Evolutionary conservation across 805 yeast genomes (phyloP).

Genomic region (Candida gorgasii): DNA sequence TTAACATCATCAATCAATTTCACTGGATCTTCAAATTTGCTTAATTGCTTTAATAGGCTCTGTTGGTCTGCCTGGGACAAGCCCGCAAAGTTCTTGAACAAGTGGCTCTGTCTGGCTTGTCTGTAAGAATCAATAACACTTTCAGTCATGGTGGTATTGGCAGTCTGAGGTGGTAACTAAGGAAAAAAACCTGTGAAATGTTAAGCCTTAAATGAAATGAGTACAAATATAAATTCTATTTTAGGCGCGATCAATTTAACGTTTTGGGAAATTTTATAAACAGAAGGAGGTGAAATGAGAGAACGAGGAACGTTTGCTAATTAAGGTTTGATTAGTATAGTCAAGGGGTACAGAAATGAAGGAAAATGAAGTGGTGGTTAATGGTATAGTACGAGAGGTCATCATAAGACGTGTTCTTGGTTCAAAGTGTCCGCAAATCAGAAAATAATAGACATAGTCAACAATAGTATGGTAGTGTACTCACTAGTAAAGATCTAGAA

Average conservation of each 20-base stretch:
- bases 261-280: constrained; percentile 9
- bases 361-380: too few species aligned
- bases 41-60: constrained; percentile 41
- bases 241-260: constrained; percentile 14
- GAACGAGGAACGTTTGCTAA: neutral
- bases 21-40: constrained; percentile 42
- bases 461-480: too few species aligned
- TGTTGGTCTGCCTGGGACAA: constrained; percentile 37
- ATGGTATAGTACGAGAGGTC: too few species aligned
- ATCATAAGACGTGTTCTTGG: too few species aligned
- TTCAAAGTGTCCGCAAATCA: too few species aligned
- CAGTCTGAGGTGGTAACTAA: neutral
- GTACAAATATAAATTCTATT: constrained; percentile 8
- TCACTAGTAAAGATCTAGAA: too few species aligned
- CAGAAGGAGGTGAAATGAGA: constrained; percentile 7
- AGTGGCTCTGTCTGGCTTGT: constrained; percentile 53
- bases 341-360: too few species aligned
- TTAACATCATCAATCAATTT: constrained; percentile 42
- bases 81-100: constrained; percentile 49
- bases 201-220: constrained; percentile 2
- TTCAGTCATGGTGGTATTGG: constrained; percentile 15
- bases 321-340: neutral
- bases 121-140: constrained; percentile 31
- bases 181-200: neutral
- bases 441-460: too few species aligned